These are phyloP conservation scores for Rhizopus stolonifer DNA, from an alignment of 371 early-diverging fungal species.

Conservation along the genomic window DNA sequence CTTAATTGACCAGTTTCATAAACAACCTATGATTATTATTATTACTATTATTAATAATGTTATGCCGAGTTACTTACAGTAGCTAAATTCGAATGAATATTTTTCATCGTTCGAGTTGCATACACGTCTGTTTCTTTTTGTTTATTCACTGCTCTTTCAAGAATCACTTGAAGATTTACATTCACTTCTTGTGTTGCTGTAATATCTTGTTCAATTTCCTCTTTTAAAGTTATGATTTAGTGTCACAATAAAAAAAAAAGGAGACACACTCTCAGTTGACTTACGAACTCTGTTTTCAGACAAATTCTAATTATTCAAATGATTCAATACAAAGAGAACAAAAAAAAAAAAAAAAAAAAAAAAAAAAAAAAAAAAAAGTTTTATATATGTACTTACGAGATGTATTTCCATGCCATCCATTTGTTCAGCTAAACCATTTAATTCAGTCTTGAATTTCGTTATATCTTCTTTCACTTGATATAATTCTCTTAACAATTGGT, in stretches of 20 bases:
- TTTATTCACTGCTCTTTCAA: slow-evolving; percentile 55
- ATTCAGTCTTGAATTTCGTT: slow-evolving; percentile 51
- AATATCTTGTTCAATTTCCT: slow-evolving; percentile 58
- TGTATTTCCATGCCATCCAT: slow-evolving; percentile 59
- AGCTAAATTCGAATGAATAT: slow-evolving; percentile 58
- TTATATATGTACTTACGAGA: slow-evolving; percentile 33
- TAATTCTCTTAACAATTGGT: slow-evolving; percentile 36
- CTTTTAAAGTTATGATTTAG: too few relatives aligned
- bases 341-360: too few relatives aligned
- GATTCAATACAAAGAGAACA: too few relatives aligned
- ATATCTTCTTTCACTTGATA: slow-evolving; percentile 53
- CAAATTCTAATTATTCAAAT: too few relatives aligned
- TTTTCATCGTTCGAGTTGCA: slow-evolving; percentile 55
- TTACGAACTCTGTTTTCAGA: slow-evolving; percentile 41
- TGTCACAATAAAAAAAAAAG: not conserved
- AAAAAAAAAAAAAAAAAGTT: too few relatives aligned
- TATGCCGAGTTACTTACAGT: slow-evolving; percentile 30
- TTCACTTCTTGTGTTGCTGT: slow-evolving; percentile 60
- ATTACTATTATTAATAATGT: not conserved
- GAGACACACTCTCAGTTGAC: slow-evolving; percentile 11
- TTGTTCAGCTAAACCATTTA: slow-evolving; percentile 56
- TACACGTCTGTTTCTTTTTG: slow-evolving; percentile 58
- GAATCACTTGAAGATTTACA: slow-evolving; percentile 58
- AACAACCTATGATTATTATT: slow-evolving; percentile 34
- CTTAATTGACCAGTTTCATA: slow-evolving; percentile 53